Evolutionary conservation across 2,329 filamentous ascomycete species (phyloP).

Genomic region (Lasiodiplodia citricola): DNA sequence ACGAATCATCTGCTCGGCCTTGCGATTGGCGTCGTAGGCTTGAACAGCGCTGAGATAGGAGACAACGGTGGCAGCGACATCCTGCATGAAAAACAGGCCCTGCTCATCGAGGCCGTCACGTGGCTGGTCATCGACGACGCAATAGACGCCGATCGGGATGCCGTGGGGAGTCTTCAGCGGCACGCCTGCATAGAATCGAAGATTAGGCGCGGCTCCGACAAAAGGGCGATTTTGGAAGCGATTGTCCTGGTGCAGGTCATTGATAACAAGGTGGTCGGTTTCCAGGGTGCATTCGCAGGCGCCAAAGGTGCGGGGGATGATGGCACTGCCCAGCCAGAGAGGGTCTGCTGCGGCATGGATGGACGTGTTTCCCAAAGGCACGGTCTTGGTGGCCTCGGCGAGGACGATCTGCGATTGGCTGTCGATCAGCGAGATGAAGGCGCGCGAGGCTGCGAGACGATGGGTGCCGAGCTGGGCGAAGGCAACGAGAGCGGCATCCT

Average conservation of each 20-base stretch:
- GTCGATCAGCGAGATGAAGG: conserved; percentile 47
- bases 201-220: neutral
- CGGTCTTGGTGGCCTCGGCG: conserved; percentile 41
- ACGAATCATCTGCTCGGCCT: conserved; percentile 39
- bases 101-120: conserved; percentile 31
- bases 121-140: conserved; percentile 34
- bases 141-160: conserved; percentile 33
- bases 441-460: conserved; percentile 41
- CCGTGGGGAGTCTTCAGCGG: conserved; percentile 33
- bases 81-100: conserved; percentile 37
- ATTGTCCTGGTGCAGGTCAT: neutral
- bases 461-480: conserved; percentile 47
- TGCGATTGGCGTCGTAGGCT: conserved; percentile 29
- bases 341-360: conserved; percentile 33
- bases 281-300: conserved; percentile 33
- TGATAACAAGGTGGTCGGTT: neutral
- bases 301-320: conserved; percentile 40
- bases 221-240: conserved; percentile 29
- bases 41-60: conserved; percentile 33
- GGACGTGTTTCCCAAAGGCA: conserved; percentile 37
- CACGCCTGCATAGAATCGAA: conserved; percentile 39
- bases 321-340: conserved; percentile 39
- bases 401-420: conserved; percentile 42
- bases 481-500: conserved; percentile 41
- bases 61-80: conserved; percentile 35